A percentile compares a stretch with the other conserved stretches of the same genome.
Conservation (phyloP, 2,329 filamentous ascomycete species). For the Dryadomyces quercivorus region DNA sequence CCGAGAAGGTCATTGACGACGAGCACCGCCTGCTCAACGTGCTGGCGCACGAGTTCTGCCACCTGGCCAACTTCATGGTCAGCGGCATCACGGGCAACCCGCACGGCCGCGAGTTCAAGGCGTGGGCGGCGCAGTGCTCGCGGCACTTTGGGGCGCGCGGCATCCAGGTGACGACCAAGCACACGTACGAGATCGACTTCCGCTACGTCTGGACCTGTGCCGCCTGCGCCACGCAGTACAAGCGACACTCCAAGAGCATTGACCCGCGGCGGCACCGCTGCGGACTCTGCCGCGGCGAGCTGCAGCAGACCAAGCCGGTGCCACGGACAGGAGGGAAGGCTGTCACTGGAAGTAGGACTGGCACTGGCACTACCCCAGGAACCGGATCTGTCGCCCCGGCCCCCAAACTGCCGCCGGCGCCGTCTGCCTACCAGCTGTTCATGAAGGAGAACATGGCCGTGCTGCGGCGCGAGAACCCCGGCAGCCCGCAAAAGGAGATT, state of each 20-base stretch:
- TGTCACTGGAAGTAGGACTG: neutral
- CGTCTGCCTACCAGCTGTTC: slow-evolving; percentile 35
- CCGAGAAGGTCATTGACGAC: slow-evolving; percentile 74
- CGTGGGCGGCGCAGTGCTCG: slow-evolving; percentile 26
- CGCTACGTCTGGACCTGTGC: slow-evolving; percentile 80
- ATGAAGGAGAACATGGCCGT: slow-evolving; percentile 57
- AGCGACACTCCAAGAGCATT: slow-evolving; percentile 78
- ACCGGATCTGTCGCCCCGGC: slow-evolving; percentile 5
- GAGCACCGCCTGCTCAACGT: slow-evolving; percentile 73
- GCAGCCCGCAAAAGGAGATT: slow-evolving; percentile 50
- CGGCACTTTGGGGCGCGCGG: slow-evolving; percentile 45
- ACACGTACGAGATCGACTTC: slow-evolving; percentile 81
- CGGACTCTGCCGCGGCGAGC: slow-evolving; percentile 56
- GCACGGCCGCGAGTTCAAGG: slow-evolving; percentile 16
- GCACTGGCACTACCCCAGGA: no score
- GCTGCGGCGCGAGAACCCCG: slow-evolving; percentile 43
- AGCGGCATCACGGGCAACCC: slow-evolving; percentile 30
- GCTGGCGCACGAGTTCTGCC: slow-evolving; percentile 93
- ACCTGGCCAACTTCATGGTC: slow-evolving; percentile 85
- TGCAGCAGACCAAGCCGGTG: slow-evolving; percentile 70
- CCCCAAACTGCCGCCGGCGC: neutral
- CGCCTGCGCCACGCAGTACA: slow-evolving; percentile 58
- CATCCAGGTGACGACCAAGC: slow-evolving; percentile 77
- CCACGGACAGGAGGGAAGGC: slow-evolving; percentile 35
- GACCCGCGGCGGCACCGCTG: slow-evolving; percentile 61